Evolutionary conservation across 140 eudicot species (phyloP).

Genomic region (Flaveria floridana): DNA sequence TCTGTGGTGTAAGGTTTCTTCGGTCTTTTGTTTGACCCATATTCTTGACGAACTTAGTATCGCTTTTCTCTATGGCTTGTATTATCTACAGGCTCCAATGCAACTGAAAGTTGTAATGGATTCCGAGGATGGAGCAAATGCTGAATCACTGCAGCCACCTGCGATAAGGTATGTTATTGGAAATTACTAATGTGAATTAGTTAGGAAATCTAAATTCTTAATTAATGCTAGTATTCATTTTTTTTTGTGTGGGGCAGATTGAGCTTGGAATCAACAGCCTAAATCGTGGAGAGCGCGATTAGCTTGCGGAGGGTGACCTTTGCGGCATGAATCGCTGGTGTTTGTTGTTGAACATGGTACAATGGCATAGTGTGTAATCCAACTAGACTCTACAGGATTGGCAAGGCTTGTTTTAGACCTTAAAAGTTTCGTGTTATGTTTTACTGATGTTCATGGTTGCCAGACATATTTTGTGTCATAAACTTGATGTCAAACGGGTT

Average conservation of each 20-base stretch:
- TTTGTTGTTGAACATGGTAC: conserved; percentile 22
- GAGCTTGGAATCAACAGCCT: conserved; percentile 43
- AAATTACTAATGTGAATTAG: neutral
- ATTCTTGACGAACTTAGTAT: neutral
- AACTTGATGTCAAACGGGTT: conserved; percentile 18
- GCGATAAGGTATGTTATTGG: conserved; percentile 33
- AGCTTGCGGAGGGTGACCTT: conserved; percentile 5
- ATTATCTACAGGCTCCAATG: conserved; percentile 30
- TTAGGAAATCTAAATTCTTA: neutral
- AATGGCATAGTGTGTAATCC: conserved; percentile 19
- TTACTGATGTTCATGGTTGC: neutral
- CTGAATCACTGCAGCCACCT: conserved; percentile 36
- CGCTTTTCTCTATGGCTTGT: conserved; percentile 2
- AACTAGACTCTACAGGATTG: conserved; percentile 18
- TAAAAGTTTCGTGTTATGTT: conserved; percentile 4
- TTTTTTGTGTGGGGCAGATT: conserved; percentile 24
- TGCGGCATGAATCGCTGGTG: conserved; percentile 14
- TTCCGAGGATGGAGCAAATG: conserved; percentile 36
- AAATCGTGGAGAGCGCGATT: conserved; percentile 7
- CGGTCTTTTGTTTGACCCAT: neutral
- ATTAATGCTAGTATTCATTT: neutral
- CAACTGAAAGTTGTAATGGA: conserved; percentile 31
- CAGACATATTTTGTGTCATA: conserved; percentile 13
- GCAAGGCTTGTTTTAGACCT: conserved; percentile 29
- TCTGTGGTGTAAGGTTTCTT: conserved; percentile 6